Evolutionary conservation across 2,329 filamentous ascomycete species (phyloP), one percentile per base, ranked within the genome.

Genomic region (Pleochaeta shiraiana): DNA sequence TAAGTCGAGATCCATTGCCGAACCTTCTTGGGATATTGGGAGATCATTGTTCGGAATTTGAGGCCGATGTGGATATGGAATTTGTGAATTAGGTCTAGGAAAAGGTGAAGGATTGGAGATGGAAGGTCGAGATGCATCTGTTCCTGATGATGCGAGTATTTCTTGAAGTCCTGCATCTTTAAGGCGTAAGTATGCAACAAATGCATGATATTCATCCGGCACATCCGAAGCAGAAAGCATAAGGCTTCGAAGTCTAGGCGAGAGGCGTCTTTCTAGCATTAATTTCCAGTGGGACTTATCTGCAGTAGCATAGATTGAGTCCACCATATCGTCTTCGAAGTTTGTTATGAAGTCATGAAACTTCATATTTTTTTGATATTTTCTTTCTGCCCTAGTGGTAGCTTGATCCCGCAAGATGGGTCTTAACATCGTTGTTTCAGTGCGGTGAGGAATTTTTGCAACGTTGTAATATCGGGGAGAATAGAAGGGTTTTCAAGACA

Each of bases 221-320:
- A 16, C 12, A 34, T 59, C 55, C n/a, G 19, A 53, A 50, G 45
- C 14, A 6, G 45, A 50, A 6, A 50, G n/a, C 7, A 50, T 50
- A 7, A 50, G 45, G n/a, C 45, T 50, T 50, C 45, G 9, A 7
- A 50, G 45, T 21, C n/a, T 7, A 50, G 21, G 16, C 6, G 45
- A 60, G 12, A 60, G 55, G 19, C 55, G 55, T 31, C 55, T n/a
- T 60, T 60, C 55, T 28, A 60, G 30, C 4, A 60, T 60, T 21
- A 33, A 6, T 28, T 34, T 60, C 30, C 55, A 60, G 28, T 37
- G 1, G 4, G 55, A 12, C 24, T 60, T 60, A 60, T 60, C 26
- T 16, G n/a, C 19, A n/a, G 28, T 34, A 1, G 30, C 33, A 19
- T 60, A 34, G n/a, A 60, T 31, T 4, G 30, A 60, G 24, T 60